phyloP scores from a whole-genome alignment of 2,329 filamentous ascomycete species.

The Pyrenochaeta sp. region DNA sequence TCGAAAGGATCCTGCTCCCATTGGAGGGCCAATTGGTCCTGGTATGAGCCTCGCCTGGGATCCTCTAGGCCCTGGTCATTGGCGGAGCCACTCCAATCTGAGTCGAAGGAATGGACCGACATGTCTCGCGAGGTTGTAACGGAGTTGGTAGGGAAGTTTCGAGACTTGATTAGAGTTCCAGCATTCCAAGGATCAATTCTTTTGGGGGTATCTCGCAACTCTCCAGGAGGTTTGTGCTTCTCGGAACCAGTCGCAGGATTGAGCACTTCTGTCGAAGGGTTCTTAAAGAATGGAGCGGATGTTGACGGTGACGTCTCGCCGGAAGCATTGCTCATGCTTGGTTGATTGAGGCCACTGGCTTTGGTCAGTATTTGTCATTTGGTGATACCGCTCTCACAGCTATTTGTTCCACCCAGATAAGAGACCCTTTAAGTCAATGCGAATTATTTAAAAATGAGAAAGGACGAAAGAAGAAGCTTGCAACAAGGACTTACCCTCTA shows the following conservation, averaged over 20 bases:
- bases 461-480: background rate
- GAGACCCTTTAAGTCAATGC: slow-evolving; percentile 30
- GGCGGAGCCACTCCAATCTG: slow-evolving; percentile 42
- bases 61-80: slow-evolving; percentile 38
- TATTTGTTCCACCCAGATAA: slow-evolving; percentile 14
- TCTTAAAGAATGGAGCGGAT: slow-evolving; percentile 41
- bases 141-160: slow-evolving; percentile 33
- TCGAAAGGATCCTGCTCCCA: slow-evolving; percentile 64
- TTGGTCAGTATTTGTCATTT: slow-evolving; percentile 43
- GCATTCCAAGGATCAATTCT: slow-evolving; percentile 38
- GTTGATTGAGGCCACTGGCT: slow-evolving; percentile 40
- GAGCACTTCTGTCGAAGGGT: slow-evolving; percentile 36
- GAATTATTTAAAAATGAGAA: slow-evolving; percentile 14
- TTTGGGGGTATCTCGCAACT: slow-evolving; percentile 37
- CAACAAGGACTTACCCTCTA: slow-evolving; percentile 63
- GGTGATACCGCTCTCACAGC: slow-evolving; percentile 23
- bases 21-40: slow-evolving; percentile 45
- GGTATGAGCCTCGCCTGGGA: slow-evolving; percentile 38
- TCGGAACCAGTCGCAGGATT: slow-evolving; percentile 39
- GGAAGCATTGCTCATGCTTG: slow-evolving; percentile 40
- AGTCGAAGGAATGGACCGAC: slow-evolving; percentile 44
- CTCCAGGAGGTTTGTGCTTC: slow-evolving; percentile 37
- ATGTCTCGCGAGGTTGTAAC: slow-evolving; percentile 36
- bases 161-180: slow-evolving; percentile 33
- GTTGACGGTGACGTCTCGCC: slow-evolving; percentile 43